phyloP scores from a whole-genome alignment of 495 filamentous ascomycete species.

The Penicillium riverlandense region DNA sequence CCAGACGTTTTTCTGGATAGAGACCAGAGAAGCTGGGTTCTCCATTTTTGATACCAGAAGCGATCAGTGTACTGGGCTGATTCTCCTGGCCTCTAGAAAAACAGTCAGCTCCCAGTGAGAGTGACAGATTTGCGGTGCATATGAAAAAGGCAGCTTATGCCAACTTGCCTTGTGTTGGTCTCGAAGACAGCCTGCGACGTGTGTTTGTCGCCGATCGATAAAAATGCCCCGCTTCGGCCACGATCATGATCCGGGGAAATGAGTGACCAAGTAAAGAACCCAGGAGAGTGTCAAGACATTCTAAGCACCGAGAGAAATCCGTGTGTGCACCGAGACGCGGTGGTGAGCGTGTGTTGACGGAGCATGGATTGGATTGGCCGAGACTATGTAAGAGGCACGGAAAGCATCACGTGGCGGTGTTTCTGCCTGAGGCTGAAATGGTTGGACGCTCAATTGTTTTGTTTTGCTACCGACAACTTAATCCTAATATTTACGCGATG shows the following conservation, averaged over 20 bases:
- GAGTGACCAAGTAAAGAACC: not conserved
- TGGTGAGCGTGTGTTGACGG: not conserved
- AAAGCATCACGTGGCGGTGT: not conserved
- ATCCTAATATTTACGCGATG: not conserved
- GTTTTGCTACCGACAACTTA: too few relatives aligned
- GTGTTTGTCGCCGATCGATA: conserved; percentile 3
- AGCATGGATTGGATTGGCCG: too few relatives aligned
- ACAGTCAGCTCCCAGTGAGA: not conserved
- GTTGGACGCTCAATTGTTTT: too few relatives aligned
- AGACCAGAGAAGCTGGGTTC: conserved; percentile 15
- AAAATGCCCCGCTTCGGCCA: conserved; percentile 36
- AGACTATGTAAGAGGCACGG: too few relatives aligned
- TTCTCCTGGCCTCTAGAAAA: not conserved
- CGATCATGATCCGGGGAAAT: conserved; percentile 31
- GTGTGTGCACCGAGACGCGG: too few relatives aligned
- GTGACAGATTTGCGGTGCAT: not conserved
- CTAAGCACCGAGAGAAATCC: too few relatives aligned
- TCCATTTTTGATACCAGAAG: conserved; percentile 9
- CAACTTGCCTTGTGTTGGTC: not conserved
- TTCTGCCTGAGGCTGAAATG: conserved; percentile 2
- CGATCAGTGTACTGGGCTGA: not conserved
- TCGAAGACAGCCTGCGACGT: not conserved
- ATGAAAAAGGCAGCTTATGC: not conserved
- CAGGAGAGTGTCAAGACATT: too few relatives aligned
- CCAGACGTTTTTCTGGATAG: conserved; percentile 44